A percentile compares a stretch with the other conserved stretches of the same genome.
Conservation (phyloP, 805 yeast genomes). For the Helenozyma rhizophorensis region DNA sequence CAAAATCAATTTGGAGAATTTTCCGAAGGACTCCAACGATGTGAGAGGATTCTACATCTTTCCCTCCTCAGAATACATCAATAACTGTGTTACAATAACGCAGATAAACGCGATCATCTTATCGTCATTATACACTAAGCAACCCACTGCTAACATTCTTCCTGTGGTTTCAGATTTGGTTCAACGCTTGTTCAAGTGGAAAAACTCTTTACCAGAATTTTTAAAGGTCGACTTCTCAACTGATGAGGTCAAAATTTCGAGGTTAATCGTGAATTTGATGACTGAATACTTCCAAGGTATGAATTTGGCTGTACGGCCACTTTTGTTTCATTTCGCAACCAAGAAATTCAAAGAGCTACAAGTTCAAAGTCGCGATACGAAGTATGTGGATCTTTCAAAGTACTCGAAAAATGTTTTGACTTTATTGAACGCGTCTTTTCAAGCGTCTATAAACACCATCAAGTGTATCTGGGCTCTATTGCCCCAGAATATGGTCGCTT, state of each 20-base stretch:
- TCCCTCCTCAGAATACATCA: constrained; percentile 74
- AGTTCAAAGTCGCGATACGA: constrained; percentile 37
- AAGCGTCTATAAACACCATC: constrained; percentile 73
- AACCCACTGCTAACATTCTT: constrained; percentile 69
- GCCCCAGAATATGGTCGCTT: constrained; percentile 78
- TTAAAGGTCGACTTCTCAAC: constrained; percentile 58
- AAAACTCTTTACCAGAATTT: constrained; percentile 57
- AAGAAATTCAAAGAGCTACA: constrained; percentile 52
- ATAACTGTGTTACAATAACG: constrained; percentile 73
- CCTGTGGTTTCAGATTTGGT: constrained; percentile 71
- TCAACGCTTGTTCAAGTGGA: constrained; percentile 64
- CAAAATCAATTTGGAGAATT: constrained; percentile 47
- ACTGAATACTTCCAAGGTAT: constrained; percentile 82
- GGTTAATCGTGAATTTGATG: constrained; percentile 69
- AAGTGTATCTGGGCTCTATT: constrained; percentile 69
- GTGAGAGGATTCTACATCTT: constrained; percentile 64
- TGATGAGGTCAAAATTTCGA: constrained; percentile 52
- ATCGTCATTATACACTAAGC: constrained; percentile 66
- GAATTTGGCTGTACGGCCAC: constrained; percentile 73
- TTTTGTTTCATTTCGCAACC: constrained; percentile 71
- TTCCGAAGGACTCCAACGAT: constrained; percentile 41
- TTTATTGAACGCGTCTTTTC: constrained; percentile 69
- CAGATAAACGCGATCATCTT: constrained; percentile 73
- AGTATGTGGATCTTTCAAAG: constrained; percentile 59
- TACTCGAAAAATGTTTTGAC: constrained; percentile 68